Evolutionary conservation across 768 basidiomycete genomes (phyloP).

Genomic region (Russula emetica): DNA sequence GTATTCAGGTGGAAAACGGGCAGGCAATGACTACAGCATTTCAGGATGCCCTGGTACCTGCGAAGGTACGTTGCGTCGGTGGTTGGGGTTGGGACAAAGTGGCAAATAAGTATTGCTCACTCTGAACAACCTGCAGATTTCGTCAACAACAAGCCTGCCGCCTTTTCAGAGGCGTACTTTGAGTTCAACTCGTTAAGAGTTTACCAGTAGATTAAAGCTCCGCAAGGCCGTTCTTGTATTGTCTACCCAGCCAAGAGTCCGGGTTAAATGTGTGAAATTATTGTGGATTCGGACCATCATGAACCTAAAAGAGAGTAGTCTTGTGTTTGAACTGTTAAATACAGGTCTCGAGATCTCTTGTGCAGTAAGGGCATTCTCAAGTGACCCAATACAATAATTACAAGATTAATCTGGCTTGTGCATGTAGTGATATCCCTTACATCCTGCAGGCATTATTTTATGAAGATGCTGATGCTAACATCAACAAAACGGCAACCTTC

Average conservation of each 20-base stretch:
- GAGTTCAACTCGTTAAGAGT: constrained; percentile 58
- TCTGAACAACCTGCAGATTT: constrained; percentile 40
- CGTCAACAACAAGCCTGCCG: constrained; percentile 61
- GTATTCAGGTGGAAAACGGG: constrained; percentile 46
- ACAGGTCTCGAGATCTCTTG: too few relatives aligned
- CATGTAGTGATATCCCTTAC: background rate
- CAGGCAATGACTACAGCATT: constrained; percentile 42
- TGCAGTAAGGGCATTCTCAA: too few relatives aligned
- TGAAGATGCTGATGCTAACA: background rate
- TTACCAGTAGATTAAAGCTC: constrained; percentile 36
- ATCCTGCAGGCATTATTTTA: background rate
- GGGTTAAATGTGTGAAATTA: background rate
- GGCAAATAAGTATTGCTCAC: constrained; percentile 28
- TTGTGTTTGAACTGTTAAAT: background rate
- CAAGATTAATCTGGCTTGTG: background rate
- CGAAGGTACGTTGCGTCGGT: constrained; percentile 37
- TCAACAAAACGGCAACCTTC: too few relatives aligned
- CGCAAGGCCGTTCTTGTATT: too few relatives aligned
- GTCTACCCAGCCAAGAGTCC: background rate
- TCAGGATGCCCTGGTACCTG: constrained; percentile 55
- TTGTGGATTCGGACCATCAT: background rate
- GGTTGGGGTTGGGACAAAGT: background rate
- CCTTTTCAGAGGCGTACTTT: constrained; percentile 68
- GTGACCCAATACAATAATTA: background rate
- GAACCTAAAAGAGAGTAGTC: background rate